Percentiles rank a stretch among this genome's conserved stretches.
phyloP scores from a whole-genome alignment of 768 basidiomycete species.

The Phanerochaete carnosa region DNA sequence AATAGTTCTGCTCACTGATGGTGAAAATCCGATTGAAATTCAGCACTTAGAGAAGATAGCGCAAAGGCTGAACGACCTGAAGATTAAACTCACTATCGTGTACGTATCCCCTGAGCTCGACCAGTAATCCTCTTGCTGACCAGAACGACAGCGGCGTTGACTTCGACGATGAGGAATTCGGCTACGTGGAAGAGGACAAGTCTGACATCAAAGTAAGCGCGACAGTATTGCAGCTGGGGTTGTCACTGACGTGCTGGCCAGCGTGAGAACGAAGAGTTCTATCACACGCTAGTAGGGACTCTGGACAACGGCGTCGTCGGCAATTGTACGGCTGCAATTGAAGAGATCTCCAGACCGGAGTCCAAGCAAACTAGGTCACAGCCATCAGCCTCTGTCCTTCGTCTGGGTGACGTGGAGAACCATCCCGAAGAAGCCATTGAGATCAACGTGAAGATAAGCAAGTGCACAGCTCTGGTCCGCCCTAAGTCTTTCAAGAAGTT shows the following conservation, averaged over 20 bases:
- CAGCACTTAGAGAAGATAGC: conserved; percentile 75
- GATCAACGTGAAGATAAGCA: conserved; percentile 71
- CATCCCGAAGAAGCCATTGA: conserved; percentile 70
- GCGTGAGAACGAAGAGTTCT: conserved; percentile 77
- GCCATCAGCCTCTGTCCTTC: conserved; percentile 59
- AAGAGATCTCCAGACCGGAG: conserved; percentile 58
- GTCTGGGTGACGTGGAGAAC: conserved; percentile 72
- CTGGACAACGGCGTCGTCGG: conserved; percentile 52
- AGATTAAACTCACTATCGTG: conserved; percentile 69
- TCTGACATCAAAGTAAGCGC: conserved; percentile 64
- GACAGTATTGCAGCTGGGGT: background rate
- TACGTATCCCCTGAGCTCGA: conserved; percentile 31
- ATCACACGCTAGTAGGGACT: conserved; percentile 38
- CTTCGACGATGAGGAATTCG: conserved; percentile 74
- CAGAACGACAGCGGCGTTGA: conserved; percentile 66
- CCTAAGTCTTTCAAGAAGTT: conserved; percentile 83
- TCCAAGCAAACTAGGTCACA: conserved; percentile 66
- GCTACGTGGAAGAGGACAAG: conserved; percentile 66
- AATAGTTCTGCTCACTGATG: conserved; percentile 83
- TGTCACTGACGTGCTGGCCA: conserved; percentile 27
- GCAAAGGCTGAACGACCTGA: conserved; percentile 57
- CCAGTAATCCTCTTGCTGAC: background rate
- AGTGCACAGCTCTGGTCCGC: conserved; percentile 68
- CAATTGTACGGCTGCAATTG: conserved; percentile 63
- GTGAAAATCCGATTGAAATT: conserved; percentile 66